A percentile compares a stretch with the other conserved stretches of the same genome.
phyloP scores from a whole-genome alignment of 345 rosid genomes.

The Eutrema japonicum region DNA sequence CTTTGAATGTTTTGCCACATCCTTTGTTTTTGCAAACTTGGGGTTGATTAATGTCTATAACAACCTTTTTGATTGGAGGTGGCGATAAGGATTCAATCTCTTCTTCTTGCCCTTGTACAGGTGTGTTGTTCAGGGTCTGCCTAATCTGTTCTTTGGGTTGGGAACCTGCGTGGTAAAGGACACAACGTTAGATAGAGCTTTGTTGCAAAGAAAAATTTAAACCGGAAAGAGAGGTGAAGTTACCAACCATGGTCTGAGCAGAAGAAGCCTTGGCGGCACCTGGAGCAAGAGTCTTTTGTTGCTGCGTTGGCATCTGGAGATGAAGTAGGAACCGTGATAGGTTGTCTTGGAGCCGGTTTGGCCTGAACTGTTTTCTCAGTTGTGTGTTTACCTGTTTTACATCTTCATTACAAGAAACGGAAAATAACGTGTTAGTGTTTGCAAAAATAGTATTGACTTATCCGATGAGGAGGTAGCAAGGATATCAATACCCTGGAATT shows the following conservation, averaged over 20 bases:
- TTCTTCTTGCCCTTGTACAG: slow-evolving; percentile 29
- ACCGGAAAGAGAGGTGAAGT: slow-evolving; percentile 18
- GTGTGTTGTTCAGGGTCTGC: slow-evolving; percentile 30
- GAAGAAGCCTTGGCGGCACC: slow-evolving; percentile 96
- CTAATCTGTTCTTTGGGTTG: slow-evolving; percentile 48
- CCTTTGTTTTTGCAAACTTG: slow-evolving; percentile 87
- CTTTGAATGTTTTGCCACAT: slow-evolving; percentile 83
- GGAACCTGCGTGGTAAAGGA: slow-evolving; percentile 57
- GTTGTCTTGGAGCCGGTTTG: slow-evolving; percentile 52
- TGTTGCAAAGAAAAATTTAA: neutral
- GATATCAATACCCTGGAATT: slow-evolving; percentile 76
- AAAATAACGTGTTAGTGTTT: too few relatives aligned
- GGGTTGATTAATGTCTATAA: slow-evolving; percentile 66
- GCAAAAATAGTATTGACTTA: too few relatives aligned
- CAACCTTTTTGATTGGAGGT: slow-evolving; percentile 50
- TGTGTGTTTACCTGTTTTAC: slow-evolving; percentile 94
- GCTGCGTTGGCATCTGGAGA: slow-evolving; percentile 47
- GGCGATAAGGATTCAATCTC: slow-evolving; percentile 31
- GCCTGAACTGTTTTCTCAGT: slow-evolving; percentile 79
- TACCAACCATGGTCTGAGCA: slow-evolving; percentile 98
- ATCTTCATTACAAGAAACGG: slow-evolving; percentile 56
- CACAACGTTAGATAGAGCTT: neutral
- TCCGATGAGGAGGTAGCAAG: neutral
- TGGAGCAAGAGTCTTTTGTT: slow-evolving; percentile 68
- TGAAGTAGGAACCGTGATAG: slow-evolving; percentile 44